Percentiles rank a stretch among this genome's conserved stretches.
Conservation (phyloP, 345 rosid species). For the Alliaria petiolata region DNA sequence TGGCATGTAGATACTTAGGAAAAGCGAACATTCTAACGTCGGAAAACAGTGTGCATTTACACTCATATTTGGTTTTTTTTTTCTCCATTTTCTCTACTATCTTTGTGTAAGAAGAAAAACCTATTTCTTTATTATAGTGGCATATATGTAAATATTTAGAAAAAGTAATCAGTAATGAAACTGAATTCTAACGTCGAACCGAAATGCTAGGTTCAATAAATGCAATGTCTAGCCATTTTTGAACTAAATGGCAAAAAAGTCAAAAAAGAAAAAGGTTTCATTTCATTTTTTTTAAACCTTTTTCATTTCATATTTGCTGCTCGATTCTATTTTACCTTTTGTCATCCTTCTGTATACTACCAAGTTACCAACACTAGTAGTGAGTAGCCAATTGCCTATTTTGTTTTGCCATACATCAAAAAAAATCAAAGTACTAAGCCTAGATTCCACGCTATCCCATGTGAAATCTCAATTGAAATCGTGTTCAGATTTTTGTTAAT, state of each 20-base stretch:
- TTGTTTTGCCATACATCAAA: background rate
- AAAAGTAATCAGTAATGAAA: background rate
- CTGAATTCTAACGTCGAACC: background rate
- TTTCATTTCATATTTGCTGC: background rate
- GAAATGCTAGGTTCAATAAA: conserved; percentile 12
- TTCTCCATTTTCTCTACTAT: background rate
- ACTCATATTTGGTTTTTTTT: no score
- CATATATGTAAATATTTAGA: background rate
- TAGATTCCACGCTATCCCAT: conserved; percentile 21
- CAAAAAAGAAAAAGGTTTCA: background rate
- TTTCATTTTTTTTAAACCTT: no score
- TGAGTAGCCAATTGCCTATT: conserved; percentile 13
- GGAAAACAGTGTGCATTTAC: no score
- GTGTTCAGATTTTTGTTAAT: background rate
- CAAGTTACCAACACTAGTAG: conserved; percentile 13
- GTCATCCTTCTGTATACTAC: background rate
- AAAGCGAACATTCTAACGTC: no score
- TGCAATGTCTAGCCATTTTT: conserved; percentile 16
- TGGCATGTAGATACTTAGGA: no score
- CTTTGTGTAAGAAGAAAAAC: background rate
- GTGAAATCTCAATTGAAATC: background rate
- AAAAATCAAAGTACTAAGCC: background rate
- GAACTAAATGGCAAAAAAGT: conserved; percentile 9
- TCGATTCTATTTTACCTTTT: background rate
- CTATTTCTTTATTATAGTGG: background rate